These are phyloP conservation scores for Phytophthora uliginosa DNA, from an alignment of 352 stramenopile genomes.

Conservation along the genomic window DNA sequence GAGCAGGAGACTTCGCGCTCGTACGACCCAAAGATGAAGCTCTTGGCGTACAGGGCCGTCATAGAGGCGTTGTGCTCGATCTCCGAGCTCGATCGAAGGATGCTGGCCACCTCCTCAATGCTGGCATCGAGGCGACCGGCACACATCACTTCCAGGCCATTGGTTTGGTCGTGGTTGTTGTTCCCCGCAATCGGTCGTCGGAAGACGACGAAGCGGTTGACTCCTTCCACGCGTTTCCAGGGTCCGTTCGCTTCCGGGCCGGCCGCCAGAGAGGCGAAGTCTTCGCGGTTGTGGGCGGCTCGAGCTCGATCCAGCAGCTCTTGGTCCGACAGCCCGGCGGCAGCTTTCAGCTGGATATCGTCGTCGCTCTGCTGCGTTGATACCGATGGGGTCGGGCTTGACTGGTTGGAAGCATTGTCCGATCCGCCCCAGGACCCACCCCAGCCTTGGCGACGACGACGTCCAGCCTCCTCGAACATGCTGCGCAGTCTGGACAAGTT, in stretches of 20 bases:
- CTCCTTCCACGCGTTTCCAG: constrained; percentile 29
- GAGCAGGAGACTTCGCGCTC: constrained; percentile 25
- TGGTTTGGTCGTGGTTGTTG: not conserved
- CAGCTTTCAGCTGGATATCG: constrained; percentile 6
- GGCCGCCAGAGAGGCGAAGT: constrained; percentile 20
- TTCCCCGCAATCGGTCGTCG: not conserved
- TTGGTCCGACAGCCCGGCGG: constrained; percentile 6
- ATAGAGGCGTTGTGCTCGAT: constrained; percentile 39
- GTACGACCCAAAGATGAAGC: constrained; percentile 42
- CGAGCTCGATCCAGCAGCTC: constrained; percentile 31
- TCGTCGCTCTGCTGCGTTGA: constrained; percentile 31
- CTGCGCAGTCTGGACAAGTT: constrained; percentile 5
- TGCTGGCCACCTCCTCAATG: constrained; percentile 35
- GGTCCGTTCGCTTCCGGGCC: constrained; percentile 30
- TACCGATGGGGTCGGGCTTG: not conserved
- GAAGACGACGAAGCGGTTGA: constrained; percentile 29
- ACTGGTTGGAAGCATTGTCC: not conserved
- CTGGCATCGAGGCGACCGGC: constrained; percentile 33
- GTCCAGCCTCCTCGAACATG: constrained; percentile 19
- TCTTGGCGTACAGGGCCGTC: constrained; percentile 38
- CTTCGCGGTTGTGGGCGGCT: constrained; percentile 11
- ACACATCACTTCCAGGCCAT: constrained; percentile 33
- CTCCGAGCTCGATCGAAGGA: constrained; percentile 27
- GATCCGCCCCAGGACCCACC: constrained; percentile 6
- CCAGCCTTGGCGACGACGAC: constrained; percentile 3